Evolutionary conservation across 2,329 filamentous ascomycete genomes (phyloP).

Genomic region (Phoma sp.): DNA sequence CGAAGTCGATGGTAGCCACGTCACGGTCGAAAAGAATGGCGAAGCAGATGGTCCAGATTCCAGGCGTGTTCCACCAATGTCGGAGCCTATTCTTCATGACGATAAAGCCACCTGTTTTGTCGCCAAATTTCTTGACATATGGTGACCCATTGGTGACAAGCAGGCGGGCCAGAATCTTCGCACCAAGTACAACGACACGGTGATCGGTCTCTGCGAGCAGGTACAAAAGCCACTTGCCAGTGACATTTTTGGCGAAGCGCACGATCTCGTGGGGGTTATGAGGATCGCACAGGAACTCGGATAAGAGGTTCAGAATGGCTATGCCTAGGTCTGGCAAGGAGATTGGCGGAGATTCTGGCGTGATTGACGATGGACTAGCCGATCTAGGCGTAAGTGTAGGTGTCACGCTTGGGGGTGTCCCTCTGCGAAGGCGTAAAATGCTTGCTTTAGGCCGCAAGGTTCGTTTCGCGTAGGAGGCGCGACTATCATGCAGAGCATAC

Average conservation of each 20-base stretch:
- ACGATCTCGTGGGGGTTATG: constrained; percentile 73
- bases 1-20: constrained; percentile 75
- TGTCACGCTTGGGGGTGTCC: constrained; percentile 35
- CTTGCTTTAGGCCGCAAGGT: constrained; percentile 47
- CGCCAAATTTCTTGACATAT: constrained; percentile 85
- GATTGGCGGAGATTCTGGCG: constrained; percentile 36
- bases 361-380: constrained; percentile 37
- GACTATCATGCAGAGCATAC: constrained; percentile 78
- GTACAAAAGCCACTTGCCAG: constrained; percentile 96
- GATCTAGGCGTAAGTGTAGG: constrained; percentile 43
- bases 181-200: constrained; percentile 80
- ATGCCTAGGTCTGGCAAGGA: constrained; percentile 75
- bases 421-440: constrained; percentile 39
- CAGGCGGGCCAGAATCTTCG: constrained; percentile 83
- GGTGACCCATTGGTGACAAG: constrained; percentile 80
- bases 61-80: constrained; percentile 86
- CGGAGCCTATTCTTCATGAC: constrained; percentile 84
- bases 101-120: constrained; percentile 85
- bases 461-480: constrained; percentile 52
- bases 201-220: constrained; percentile 86
- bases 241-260: constrained; percentile 93
- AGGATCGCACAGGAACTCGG: constrained; percentile 77
- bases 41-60: constrained; percentile 87
- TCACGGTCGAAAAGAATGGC: constrained; percentile 87
- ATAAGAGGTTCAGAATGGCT: constrained; percentile 78